A percentile compares a stretch with the other conserved stretches of the same genome.
phyloP scores from a whole-genome alignment of 2,329 filamentous ascomycete genomes.

The Pseudogymnoascus sp. region DNA sequence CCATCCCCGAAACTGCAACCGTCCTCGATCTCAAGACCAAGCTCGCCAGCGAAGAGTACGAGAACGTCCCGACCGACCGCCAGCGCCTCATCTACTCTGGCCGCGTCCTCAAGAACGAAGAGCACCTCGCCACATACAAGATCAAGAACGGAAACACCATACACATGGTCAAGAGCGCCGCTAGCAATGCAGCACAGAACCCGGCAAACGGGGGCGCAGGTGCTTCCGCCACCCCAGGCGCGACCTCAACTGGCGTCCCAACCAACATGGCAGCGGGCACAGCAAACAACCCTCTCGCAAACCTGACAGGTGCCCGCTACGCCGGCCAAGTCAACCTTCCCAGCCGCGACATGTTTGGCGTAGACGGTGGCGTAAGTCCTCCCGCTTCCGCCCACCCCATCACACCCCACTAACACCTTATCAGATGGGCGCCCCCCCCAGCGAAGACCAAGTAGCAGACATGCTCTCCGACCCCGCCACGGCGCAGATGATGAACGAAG shows the following conservation, averaged over 20 bases:
- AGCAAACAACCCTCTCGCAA: conserved; percentile 82
- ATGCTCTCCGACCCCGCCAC: conserved; percentile 87
- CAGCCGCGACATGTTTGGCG: conserved; percentile 80
- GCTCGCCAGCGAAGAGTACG: conserved; percentile 70
- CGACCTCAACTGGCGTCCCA: conserved; percentile 49
- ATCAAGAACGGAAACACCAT: conserved; percentile 94
- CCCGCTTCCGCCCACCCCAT: background rate
- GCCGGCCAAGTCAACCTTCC: conserved; percentile 87
- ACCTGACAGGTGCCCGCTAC: conserved; percentile 85
- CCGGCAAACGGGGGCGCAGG: conserved; percentile 38
- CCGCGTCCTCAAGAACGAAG: conserved; percentile 89
- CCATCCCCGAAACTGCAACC: conserved; percentile 65
- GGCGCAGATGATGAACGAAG: conserved; percentile 82
- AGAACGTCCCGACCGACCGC: conserved; percentile 77
- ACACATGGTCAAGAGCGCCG: conserved; percentile 92
- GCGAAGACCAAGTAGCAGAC: conserved; percentile 69
- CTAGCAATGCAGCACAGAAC: conserved; percentile 51
- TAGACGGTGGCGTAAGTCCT: conserved; percentile 78
- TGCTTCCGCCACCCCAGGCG: conserved; percentile 32
- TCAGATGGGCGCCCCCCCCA: conserved; percentile 83
- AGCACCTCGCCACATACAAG: conserved; percentile 78
- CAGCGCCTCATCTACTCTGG: conserved; percentile 97
- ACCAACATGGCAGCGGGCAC: conserved; percentile 73
- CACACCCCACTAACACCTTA: conserved; percentile 20
- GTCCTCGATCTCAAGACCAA: conserved; percentile 85